A percentile compares a stretch with the other conserved stretches of the same genome.
Conservation (phyloP, 768 basidiomycete genomes). For the Bullera alba region DNA sequence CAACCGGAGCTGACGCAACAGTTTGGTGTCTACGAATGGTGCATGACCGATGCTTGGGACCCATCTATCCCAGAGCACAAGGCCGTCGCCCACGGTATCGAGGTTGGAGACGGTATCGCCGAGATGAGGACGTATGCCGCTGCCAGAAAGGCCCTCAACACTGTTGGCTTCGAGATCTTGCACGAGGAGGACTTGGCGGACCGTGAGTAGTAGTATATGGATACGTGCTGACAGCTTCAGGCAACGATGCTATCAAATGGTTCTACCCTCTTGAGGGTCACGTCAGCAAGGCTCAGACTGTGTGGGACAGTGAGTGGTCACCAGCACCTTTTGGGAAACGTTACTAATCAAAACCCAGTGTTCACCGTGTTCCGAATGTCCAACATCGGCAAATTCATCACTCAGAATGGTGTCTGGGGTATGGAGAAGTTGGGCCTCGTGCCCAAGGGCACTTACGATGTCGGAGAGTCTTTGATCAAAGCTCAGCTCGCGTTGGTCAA, state of each 20-base stretch:
- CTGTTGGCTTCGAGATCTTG: conserved; percentile 77
- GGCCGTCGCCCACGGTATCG: conserved; percentile 80
- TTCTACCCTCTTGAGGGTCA: conserved; percentile 97
- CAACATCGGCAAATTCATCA: conserved; percentile 74
- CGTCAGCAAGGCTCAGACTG: conserved; percentile 80
- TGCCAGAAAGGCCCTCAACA: conserved; percentile 68
- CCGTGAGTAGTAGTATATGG: conserved; percentile 58
- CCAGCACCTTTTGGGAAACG: not conserved
- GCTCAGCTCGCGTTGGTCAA: conserved; percentile 72
- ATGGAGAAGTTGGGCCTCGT: conserved; percentile 71
- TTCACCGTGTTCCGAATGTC: conserved; percentile 67
- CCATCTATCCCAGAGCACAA: conserved; percentile 76
- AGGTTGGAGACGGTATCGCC: conserved; percentile 92
- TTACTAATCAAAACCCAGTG: conserved; percentile 20
- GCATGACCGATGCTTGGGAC: conserved; percentile 92
- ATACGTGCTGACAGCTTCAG: conserved; percentile 13
- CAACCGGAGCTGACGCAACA: conserved; percentile 38
- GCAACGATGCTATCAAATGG: conserved; percentile 57
- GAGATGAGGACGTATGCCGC: conserved; percentile 77
- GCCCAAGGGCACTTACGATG: conserved; percentile 86
- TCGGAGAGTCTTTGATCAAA: conserved; percentile 78
- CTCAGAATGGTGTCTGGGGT: conserved; percentile 67
- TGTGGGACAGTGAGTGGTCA: conserved; percentile 62
- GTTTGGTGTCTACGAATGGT: conserved; percentile 99
- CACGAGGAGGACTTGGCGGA: conserved; percentile 93